phyloP scores from a whole-genome alignment of 2,329 filamentous ascomycete genomes.

The Tolypocladium amazonense region DNA sequence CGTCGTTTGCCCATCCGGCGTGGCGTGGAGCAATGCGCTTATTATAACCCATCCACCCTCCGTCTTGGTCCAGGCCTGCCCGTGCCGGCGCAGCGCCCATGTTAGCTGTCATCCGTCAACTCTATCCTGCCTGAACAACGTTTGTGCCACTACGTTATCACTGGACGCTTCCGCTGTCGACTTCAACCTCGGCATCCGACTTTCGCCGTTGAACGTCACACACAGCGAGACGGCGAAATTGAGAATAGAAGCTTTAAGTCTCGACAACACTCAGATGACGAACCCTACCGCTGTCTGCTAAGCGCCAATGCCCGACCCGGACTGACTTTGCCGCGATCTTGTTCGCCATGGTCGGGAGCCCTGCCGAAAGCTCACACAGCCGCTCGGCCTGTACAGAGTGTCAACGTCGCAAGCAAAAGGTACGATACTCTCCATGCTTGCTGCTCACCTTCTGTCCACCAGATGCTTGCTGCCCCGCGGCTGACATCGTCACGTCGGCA shows the following conservation, averaged over 20 bases:
- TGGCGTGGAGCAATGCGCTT: neutral
- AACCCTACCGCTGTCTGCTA: neutral
- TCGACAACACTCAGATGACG: neutral
- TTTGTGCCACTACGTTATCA: neutral
- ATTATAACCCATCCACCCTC: neutral
- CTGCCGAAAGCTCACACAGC: conserved; percentile 5
- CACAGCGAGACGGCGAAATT: neutral
- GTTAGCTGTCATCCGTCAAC: neutral
- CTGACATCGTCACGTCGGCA: neutral
- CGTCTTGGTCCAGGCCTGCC: neutral
- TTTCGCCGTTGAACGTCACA: neutral
- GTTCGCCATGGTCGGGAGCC: conserved; percentile 6
- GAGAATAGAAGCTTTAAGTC: neutral
- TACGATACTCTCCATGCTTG: conserved; percentile 2
- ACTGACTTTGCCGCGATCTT: neutral
- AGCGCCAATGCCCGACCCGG: neutral
- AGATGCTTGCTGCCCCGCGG: neutral
- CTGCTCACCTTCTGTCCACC: neutral
- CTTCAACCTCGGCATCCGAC: neutral
- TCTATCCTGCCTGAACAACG: neutral
- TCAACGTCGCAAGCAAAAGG: conserved; percentile 27
- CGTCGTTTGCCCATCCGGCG: neutral
- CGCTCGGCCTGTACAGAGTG: conserved; percentile 33
- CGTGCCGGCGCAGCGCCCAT: neutral
- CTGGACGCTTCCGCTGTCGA: neutral